Evolutionary conservation across 805 yeast genomes (phyloP).

Genomic region (Lachancea sp.): DNA sequence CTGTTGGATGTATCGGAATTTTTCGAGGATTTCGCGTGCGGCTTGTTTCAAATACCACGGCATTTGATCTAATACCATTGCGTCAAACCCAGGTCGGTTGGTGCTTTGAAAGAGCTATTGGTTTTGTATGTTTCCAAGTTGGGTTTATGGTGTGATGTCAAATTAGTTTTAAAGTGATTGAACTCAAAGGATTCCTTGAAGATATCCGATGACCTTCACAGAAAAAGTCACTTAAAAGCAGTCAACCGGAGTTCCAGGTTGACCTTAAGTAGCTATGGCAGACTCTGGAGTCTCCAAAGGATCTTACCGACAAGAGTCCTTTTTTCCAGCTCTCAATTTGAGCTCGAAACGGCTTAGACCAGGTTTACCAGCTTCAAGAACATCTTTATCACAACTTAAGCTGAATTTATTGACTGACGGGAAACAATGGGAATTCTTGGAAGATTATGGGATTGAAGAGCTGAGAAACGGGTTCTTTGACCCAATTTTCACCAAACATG

Average conservation of each 20-base stretch:
- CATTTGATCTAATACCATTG: neutral
- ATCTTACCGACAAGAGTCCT: conserved; percentile 23
- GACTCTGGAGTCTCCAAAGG: conserved; percentile 20
- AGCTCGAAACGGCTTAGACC: conserved; percentile 1
- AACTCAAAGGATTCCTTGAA: neutral
- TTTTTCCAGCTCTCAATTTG: conserved; percentile 16
- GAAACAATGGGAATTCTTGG: conserved; percentile 30
- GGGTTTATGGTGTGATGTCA: neutral
- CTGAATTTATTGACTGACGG: conserved; percentile 26
- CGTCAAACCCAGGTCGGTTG: neutral
- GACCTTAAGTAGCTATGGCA: neutral
- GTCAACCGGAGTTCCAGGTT: neutral
- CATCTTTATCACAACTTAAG: conserved; percentile 34
- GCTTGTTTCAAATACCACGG: conserved; percentile 28
- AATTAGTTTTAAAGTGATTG: neutral
- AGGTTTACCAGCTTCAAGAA: conserved; percentile 22
- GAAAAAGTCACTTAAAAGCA: neutral
- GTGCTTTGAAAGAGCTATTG: neutral
- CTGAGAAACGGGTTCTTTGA: conserved; percentile 45
- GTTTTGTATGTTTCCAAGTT: neutral
- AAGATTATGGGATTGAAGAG: conserved; percentile 38
- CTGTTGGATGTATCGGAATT: conserved; percentile 32
- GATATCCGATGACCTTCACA: neutral
- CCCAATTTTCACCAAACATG: conserved; percentile 34
- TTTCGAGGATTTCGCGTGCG: conserved; percentile 20